These are phyloP conservation scores for Jimgerdemannia lactiflua DNA, from an alignment of 192 early-diverging fungal genomes.

Conservation along the genomic window DNA sequence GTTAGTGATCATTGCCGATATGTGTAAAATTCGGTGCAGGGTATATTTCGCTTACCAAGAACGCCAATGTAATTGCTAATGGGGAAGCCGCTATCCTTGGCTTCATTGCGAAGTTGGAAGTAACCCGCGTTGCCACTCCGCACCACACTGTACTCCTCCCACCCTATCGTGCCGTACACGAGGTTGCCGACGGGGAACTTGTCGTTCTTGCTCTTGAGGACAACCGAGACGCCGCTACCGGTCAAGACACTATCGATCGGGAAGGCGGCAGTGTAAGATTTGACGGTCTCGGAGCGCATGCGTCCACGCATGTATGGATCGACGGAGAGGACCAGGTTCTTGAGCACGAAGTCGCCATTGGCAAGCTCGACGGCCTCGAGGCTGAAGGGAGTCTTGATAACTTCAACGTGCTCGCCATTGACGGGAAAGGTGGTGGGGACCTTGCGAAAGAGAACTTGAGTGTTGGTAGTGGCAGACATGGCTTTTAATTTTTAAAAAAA, in stretches of 20 bases:
- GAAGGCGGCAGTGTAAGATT: conserved; percentile 46
- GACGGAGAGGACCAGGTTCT: conserved; percentile 63
- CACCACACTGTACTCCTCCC: conserved; percentile 55
- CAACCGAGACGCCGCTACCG: conserved; percentile 58
- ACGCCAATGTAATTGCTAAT: conserved; percentile 58
- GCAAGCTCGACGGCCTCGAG: conserved; percentile 37
- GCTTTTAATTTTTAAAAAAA: too few species aligned
- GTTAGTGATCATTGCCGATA: neutral
- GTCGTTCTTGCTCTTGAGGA: conserved; percentile 62
- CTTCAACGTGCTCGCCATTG: conserved; percentile 44
- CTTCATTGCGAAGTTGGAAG: conserved; percentile 31
- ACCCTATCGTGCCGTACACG: conserved; percentile 58
- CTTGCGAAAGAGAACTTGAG: conserved; percentile 34
- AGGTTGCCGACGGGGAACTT: conserved; percentile 58
- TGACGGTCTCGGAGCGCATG: conserved; percentile 47
- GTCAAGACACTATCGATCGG: conserved; percentile 58
- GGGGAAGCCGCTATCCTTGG: conserved; percentile 42
- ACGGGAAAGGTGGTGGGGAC: conserved; percentile 29
- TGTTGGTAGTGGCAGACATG: conserved; percentile 37
- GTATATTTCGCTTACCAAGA: conserved; percentile 27
- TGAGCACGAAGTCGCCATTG: conserved; percentile 49
- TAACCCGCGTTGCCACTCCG: conserved; percentile 21
- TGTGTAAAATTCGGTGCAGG: too few species aligned
- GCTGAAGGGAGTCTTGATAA: conserved; percentile 39
- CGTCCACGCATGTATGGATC: conserved; percentile 77